Evolutionary conservation across 1,284 basidiomycete genomes (phyloP).

Genomic region (Cystobasidiaceae sp.): DNA sequence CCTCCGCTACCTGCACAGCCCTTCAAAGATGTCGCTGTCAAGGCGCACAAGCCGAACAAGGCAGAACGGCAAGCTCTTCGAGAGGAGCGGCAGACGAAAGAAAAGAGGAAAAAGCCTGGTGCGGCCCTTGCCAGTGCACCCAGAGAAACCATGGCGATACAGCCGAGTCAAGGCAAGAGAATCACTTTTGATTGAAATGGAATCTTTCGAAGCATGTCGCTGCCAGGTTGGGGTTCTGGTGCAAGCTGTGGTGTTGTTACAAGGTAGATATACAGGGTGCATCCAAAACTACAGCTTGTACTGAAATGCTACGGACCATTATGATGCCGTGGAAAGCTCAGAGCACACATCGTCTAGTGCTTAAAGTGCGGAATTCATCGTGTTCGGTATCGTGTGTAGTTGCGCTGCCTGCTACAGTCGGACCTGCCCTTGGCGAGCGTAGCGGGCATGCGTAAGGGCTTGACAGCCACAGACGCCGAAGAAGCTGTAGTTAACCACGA

Average conservation of each 20-base stretch:
- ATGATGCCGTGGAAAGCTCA: too few species aligned
- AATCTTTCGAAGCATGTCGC: too few species aligned
- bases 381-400: neutral
- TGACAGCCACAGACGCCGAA: slow-evolving; percentile 30
- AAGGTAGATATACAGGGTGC: too few species aligned
- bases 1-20: slow-evolving; percentile 31
- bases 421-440: slow-evolving; percentile 27
- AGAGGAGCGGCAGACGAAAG: slow-evolving; percentile 37
- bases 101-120: slow-evolving; percentile 62
- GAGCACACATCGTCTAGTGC: too few species aligned
- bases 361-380: too few species aligned
- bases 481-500: slow-evolving; percentile 2
- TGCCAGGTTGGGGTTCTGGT: too few species aligned
- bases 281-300: too few species aligned
- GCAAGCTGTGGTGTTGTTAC: too few species aligned
- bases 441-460: slow-evolving; percentile 23
- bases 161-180: slow-evolving; percentile 74
- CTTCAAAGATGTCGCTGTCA: slow-evolving; percentile 23
- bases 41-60: slow-evolving; percentile 36
- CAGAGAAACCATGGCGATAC: slow-evolving; percentile 76
- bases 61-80: slow-evolving; percentile 42
- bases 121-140: slow-evolving; percentile 84
- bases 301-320: too few species aligned
- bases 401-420: neutral
- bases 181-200: slow-evolving; percentile 60